A percentile compares a stretch with the other conserved stretches of the same genome.
These are phyloP conservation scores for Rhododendron mucronatum DNA, from an alignment of 148 eudicot species.

Conservation along the genomic window DNA sequence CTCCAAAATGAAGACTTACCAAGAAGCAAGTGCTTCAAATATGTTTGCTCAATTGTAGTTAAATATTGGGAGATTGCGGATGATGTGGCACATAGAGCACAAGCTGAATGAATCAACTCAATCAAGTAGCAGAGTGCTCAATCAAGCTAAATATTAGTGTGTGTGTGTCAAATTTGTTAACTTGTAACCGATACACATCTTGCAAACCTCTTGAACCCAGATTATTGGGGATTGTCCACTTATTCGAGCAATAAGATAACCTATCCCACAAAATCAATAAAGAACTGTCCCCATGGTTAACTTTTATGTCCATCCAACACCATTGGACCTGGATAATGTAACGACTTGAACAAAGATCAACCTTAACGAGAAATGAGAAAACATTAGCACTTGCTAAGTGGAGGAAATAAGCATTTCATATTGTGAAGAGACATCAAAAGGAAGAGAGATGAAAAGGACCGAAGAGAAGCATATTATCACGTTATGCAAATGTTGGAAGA, in stretches of 20 bases:
- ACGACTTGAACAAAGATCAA: neutral
- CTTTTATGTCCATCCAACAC: neutral
- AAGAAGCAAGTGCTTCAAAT: too few species aligned
- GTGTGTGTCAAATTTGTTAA: neutral
- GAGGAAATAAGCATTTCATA: neutral
- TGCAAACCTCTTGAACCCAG: conserved; percentile 1
- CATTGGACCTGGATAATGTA: neutral
- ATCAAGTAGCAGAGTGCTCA: neutral
- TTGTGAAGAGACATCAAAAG: neutral
- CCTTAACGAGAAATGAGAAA: neutral
- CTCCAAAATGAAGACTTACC: too few species aligned
- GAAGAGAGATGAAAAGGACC: neutral
- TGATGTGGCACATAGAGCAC: neutral
- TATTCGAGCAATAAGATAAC: neutral
- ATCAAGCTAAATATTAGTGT: neutral
- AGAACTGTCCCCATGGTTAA: neutral
- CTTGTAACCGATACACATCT: neutral
- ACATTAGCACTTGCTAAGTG: neutral
- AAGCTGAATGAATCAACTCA: neutral
- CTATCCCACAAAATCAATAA: conserved; percentile 3
- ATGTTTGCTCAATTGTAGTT: too few species aligned
- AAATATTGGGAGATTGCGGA: neutral
- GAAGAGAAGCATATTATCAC: neutral
- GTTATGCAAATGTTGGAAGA: neutral
- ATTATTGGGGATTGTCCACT: neutral